Conservation (phyloP, 805 yeast species). For the Candida anglica region DNA sequence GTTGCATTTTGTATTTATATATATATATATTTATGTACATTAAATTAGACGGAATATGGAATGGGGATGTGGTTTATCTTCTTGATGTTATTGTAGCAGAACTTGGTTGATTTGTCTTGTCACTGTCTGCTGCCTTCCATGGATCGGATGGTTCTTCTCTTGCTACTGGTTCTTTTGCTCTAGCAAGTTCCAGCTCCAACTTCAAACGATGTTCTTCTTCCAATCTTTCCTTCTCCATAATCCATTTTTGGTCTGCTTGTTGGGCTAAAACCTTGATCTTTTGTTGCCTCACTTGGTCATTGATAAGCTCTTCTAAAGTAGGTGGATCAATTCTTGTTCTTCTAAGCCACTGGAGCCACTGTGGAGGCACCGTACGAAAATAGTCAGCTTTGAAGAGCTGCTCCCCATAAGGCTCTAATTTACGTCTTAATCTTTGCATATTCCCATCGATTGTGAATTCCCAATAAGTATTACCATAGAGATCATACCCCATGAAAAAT, state of each 20-base stretch:
- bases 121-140: slow-evolving; percentile 10
- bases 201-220: slow-evolving; percentile 29
- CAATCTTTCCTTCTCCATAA: slow-evolving; percentile 28
- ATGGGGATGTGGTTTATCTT: slow-evolving; percentile 7
- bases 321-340: slow-evolving; percentile 60
- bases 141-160: slow-evolving; percentile 4
- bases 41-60: slow-evolving; percentile 3
- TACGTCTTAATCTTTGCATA: slow-evolving; percentile 54
- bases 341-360: slow-evolving; percentile 82
- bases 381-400: slow-evolving; percentile 54
- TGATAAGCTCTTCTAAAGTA: slow-evolving; percentile 53
- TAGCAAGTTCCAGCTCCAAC: slow-evolving; percentile 28
- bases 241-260: slow-evolving; percentile 43
- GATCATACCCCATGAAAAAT: slow-evolving; percentile 73
- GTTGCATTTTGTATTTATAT: slow-evolving; percentile 3
- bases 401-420: slow-evolving; percentile 52
- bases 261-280: slow-evolving; percentile 48
- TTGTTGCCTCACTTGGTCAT: slow-evolving; percentile 54
- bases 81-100: slow-evolving; percentile 37
- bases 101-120: slow-evolving; percentile 30
- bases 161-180: slow-evolving; percentile 10
- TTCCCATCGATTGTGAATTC: slow-evolving; percentile 60
- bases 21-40: slow-evolving; percentile 2
- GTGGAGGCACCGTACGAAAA: slow-evolving; percentile 57
- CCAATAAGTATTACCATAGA: slow-evolving; percentile 86